These are phyloP conservation scores for Sorghum bicolor DNA, from an alignment of 176 grass and related monocot genomes.

Conservation along the genomic window Sorghum_bicolor_NCBIv3 NC_012873.2:68292001-68292500, in stretches of 20 bases:
- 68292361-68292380: conserved; percentile 54
- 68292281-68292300: conserved; percentile 80
- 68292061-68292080: conserved; percentile 77
- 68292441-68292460: conserved; percentile 76
- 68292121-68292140: conserved; percentile 94
- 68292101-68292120: conserved; percentile 78
- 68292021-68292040: conserved; percentile 85
- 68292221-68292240: conserved; percentile 98
- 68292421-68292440: conserved; percentile 80
- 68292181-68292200: conserved; percentile 78
- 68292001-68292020: conserved; percentile 84
- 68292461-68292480: conserved; percentile 72
- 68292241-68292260: conserved; percentile 83
- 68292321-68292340: conserved; percentile 62
- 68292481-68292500: conserved; percentile 49
- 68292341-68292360: conserved; percentile 73
- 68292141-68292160: conserved; percentile 74
- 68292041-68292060: conserved; percentile 95
- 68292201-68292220: conserved; percentile 79
- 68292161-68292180: conserved; percentile 84
- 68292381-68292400: conserved; percentile 70
- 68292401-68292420: conserved; percentile 75
- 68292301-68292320: conserved; percentile 72
- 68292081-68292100: conserved; percentile 74
- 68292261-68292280: conserved; percentile 86